These are phyloP conservation scores for Fraxinus ornus DNA, from an alignment of 305 asterid species.

Conservation along the genomic window DNA sequence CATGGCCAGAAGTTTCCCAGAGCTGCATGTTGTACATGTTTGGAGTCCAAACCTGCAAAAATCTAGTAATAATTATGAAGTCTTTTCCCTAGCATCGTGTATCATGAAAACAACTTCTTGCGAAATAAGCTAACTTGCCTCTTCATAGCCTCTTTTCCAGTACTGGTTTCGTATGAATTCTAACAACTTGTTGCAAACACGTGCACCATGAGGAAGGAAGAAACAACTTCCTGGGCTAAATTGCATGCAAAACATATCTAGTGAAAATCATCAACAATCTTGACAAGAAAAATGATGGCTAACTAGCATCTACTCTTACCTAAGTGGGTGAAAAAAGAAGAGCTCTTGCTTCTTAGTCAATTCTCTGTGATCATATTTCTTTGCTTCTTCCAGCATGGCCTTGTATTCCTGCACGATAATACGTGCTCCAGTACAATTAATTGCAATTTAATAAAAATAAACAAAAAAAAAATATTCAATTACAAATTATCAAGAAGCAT, in stretches of 20 bases:
- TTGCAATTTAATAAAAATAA: background rate
- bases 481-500: background rate
- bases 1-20: slow-evolving; percentile 99
- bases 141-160: slow-evolving; percentile 68
- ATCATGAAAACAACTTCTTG: background rate
- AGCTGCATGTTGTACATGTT: slow-evolving; percentile 96
- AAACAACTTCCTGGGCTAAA: slow-evolving; percentile 96
- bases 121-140: slow-evolving; percentile 34
- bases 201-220: slow-evolving; percentile 73
- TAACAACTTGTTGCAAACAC: slow-evolving; percentile 80
- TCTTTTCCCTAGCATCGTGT: background rate
- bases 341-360: slow-evolving; percentile 94
- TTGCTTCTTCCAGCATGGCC: slow-evolving; percentile 90
- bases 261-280: slow-evolving; percentile 19
- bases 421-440: slow-evolving; percentile 1
- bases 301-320: slow-evolving; percentile 44
- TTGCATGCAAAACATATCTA: slow-evolving; percentile 24
- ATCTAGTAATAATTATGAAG: slow-evolving; percentile 24
- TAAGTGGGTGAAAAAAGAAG: slow-evolving; percentile 92
- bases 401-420: slow-evolving; percentile 65
- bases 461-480: background rate
- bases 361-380: slow-evolving; percentile 96
- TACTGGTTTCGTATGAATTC: slow-evolving; percentile 75
- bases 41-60: slow-evolving; percentile 78
- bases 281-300: slow-evolving; percentile 9